Evolutionary conservation across 2,329 filamentous ascomycete genomes (phyloP), one percentile per base, ranked within the genome.

Genomic region (Calonectria henricotiae): DNA sequence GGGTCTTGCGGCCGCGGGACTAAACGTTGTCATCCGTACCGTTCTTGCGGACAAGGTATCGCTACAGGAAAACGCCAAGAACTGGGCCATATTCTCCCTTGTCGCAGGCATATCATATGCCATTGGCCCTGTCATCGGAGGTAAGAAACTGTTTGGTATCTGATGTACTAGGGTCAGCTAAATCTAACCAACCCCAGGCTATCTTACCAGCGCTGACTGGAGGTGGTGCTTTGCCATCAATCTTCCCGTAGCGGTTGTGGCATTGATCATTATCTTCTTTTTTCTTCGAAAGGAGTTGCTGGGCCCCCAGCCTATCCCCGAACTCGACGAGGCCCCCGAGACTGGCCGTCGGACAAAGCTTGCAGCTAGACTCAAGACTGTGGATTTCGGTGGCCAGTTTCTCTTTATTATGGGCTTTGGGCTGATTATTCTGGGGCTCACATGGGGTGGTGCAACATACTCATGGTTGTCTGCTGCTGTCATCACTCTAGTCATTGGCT

Each of bases 211-310:
- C 41, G 80, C 84, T 4, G 86, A 85, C 72, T 93, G 91, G 91
- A 83, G 90, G 61, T 93, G 91, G 86, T 91, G 89, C 76, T 93
- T 93, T 77, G 89, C 86, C 43, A 86, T 92, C 65, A 89, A 89
- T 70, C 83, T 91, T n/a, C 89, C 89, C 17, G 84, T 91, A 47
- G 85, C 83, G 1, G 82, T 85, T 3, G 74, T 87, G 23, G 87
- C 86, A 6, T 83, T 91, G 41, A 58, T 87, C n/a, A 69, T 89
- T 46, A 84, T 89, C 61, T 88, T 88, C 74, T 79, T 91, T 65
- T 74, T 92, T 39, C 84, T 92, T 37, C 85, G 89, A 23, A 85
- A 87, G 35, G 87, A 91, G 49, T 85, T 93, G 7, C 83, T 92
- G 0, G 87, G 87, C 0, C 84, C 88, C 1, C 85, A 87, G 65